Evolutionary conservation across 495 filamentous ascomycete genomes (phyloP), one percentile per base, ranked within the genome.

Genomic region (Aspergillus funiculosus): DNA sequence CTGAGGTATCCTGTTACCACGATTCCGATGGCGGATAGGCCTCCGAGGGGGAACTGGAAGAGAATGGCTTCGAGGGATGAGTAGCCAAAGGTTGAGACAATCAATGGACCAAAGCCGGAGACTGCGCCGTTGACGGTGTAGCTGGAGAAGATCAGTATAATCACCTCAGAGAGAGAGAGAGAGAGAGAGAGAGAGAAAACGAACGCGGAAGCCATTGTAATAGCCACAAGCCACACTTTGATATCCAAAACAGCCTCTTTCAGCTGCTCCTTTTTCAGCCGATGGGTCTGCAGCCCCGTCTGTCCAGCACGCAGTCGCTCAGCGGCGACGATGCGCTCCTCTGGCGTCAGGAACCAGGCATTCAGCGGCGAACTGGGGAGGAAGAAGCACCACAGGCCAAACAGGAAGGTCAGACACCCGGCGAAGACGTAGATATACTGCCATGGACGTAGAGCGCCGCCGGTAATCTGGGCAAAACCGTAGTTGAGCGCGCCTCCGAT

Each of bases 111-210:
- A 54, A 87, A 87, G 0, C 83, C 83, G n/a, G 74, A 75, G n/a
- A 87, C 79, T 3, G 82, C 83, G 14, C 84, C 83, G 50, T 87
- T 87, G 47, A 87, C 77, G 1, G 80, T 85, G 52, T 86, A 86
- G 4, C 72, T 75, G 27, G 8, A 7, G 4, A 2, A n/a, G 13
- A 10, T 44, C 17, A 29, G 39, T 14, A 26, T n/a, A 18, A 30
- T n/a, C 17, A 43, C 26, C 17, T 4, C 29, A 13, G 30, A 14
- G 30, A 34, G 6, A 32, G n/a, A 10, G 25, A 9, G 40, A 2
- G 14, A 10, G 40, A 9, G n/a, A 15, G 18, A 10, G 14, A 36
- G 26, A 17, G 15, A 22, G 20, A 19, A 47, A 26, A 53, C 69
- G 58, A 41, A 76, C 62, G 77, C 77, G 10, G 71, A 59, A 20